These are phyloP conservation scores for Xanthoceras sorbifolium DNA, from an alignment of 345 rosid species.

Conservation along the genomic window DNA sequence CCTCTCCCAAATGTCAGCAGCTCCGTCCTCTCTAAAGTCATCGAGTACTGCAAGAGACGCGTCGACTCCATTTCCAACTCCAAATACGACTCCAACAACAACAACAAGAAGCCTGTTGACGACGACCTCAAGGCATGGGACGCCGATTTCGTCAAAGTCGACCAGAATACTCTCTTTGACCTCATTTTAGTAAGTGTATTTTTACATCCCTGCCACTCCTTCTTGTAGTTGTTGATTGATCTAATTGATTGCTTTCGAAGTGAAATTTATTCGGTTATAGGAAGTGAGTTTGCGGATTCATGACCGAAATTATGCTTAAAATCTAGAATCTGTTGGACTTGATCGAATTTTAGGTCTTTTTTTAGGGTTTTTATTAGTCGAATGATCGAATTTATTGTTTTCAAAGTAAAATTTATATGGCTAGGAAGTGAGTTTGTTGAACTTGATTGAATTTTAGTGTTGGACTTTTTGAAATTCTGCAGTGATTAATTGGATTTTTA, in stretches of 20 bases:
- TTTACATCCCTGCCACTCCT: background rate
- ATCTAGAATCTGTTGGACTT: background rate
- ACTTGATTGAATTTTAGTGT: no score
- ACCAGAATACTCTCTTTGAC: constrained; percentile 54
- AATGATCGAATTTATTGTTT: no score
- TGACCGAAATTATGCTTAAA: background rate
- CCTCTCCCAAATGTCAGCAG: constrained; percentile 64
- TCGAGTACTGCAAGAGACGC: constrained; percentile 63
- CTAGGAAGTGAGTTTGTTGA: no score
- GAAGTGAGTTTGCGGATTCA: background rate
- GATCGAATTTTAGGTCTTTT: no score
- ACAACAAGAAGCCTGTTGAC: background rate
- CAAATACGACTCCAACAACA: background rate
- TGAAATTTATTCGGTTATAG: background rate
- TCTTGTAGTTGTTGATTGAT: background rate
- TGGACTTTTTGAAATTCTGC: no score
- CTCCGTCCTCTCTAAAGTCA: constrained; percentile 51
- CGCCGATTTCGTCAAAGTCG: constrained; percentile 51
- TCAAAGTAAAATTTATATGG: no score
- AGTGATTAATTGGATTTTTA: no score
- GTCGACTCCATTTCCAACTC: constrained; percentile 34
- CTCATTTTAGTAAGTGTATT: constrained; percentile 47
- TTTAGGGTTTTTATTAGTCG: background rate
- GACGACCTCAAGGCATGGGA: constrained; percentile 51
- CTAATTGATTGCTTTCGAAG: background rate